Conservation (phyloP, 2,329 filamentous ascomycete genomes). For the Mariannaea sp. region DNA sequence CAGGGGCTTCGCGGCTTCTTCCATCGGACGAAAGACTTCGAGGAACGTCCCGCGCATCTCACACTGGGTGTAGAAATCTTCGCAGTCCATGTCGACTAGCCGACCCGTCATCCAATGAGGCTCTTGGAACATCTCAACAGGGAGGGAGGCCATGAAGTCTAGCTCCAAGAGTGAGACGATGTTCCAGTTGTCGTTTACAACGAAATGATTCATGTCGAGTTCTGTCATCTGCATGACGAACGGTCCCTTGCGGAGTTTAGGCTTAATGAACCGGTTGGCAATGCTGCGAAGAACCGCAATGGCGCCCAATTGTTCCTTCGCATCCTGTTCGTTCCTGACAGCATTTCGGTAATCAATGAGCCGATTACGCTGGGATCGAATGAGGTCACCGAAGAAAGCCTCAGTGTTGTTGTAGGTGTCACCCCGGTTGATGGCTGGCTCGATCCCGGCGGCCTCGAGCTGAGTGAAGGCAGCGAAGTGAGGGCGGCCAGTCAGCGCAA, state of each 20-base stretch:
- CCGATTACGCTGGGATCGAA: conserved; percentile 1
- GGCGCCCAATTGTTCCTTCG: neutral
- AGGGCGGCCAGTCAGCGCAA: neutral
- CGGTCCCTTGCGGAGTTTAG: conserved; percentile 29
- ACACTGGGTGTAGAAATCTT: neutral
- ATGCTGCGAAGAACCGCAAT: conserved; percentile 1
- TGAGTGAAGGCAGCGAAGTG: neutral
- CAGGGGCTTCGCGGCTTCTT: neutral
- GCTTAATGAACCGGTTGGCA: neutral
- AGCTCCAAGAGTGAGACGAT: conserved; percentile 41
- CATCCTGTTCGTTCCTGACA: neutral
- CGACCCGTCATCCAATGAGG: conserved; percentile 36
- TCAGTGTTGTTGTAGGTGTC: conserved; percentile 4
- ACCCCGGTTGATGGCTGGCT: neutral
- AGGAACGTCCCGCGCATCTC: neutral
- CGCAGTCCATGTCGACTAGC: neutral
- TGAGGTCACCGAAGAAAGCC: neutral
- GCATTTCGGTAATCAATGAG: neutral
- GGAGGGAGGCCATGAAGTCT: conserved; percentile 40
- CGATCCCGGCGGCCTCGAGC: neutral
- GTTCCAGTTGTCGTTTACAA: conserved; percentile 43
- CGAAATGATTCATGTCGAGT: conserved; percentile 40
- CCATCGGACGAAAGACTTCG: neutral
- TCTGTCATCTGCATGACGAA: conserved; percentile 40
- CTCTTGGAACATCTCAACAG: conserved; percentile 37